Evolutionary conservation across 768 basidiomycete species (phyloP), one percentile per base, ranked within the genome.

Genomic region (Polyporus arcularius): DNA sequence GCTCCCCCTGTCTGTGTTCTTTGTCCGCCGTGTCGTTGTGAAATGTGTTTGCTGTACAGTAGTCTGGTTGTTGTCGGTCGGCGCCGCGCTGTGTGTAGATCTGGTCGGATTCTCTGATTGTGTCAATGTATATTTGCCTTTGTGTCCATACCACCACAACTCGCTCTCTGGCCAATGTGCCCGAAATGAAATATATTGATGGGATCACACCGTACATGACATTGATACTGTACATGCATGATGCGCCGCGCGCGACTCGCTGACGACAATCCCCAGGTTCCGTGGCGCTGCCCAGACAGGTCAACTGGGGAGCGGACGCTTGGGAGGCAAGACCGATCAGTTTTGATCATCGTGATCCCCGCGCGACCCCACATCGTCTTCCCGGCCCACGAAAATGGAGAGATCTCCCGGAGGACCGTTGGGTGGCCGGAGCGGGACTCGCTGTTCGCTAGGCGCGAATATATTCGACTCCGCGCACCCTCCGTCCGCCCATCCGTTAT

Each of bases 31-130:
- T 26, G 53, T 50, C 26, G 47, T 55, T 39, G 53, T 55, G 10
- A 32, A 49, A 56, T 55, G 48, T 56, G 35, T 46, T 9, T 30
- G 43, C 21, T 40, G 54, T 61, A 49, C 48, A 56, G 21, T 15
- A 56, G 35, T 41, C 31, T 39, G 42, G 14, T 39, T 32, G 55
- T 57, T 42, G 41, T 57, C 60, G 28, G 60, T 57, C 60, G 28
- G 60, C 16, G 12, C n/a, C 18, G 49, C 32, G 47, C 46, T 57
- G 50, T 52, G 46, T 52, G 11, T 21, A 50, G 4, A 32, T n/a
- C 30, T 28, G 50, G 16, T n/a, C 50, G 50, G 26, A 35, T 35
- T 12, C 16, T 31, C 31, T 35, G 35, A 1, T 35, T 35, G 35
- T 35, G 35, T 35, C 50, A 15, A 32, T 51, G 49, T 49, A 28